Evolutionary conservation across 352 stramenopile species (phyloP), one percentile per base, ranked within the genome.

Genomic region (Pythium rishiriense): DNA sequence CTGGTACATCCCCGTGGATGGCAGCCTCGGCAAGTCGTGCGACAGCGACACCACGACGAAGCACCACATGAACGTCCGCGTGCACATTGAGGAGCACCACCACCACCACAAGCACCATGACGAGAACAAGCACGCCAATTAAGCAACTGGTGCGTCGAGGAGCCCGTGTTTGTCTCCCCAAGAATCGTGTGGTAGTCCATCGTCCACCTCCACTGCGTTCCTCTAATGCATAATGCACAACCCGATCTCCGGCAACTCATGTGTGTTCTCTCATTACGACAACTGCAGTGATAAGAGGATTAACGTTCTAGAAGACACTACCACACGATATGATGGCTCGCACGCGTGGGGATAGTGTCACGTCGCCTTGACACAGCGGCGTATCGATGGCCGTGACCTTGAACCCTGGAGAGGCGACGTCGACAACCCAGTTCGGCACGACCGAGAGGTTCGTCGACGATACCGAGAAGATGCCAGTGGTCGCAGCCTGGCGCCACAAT

Each of bases 1-100:
- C 68, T 93, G 79, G 78, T 89, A 86, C 73, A 87, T 91, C 29
- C 82, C 73, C 19, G 58, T 72, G 31, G 69, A 80, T 31, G 73
- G 73, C 25, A 65, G 52, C 24, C 49, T 66, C 25, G 72, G 72
- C 53, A 61, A 76, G 53, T 64, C 35, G 48, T 79, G 72, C 49
- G 66, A 68, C 39, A 25, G 39, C 0, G 31, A 68, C n/a, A 17
- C 24, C 7, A 57, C 50, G 7, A 47, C 61, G 17, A 56, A 56
- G 60, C 52, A 56, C 24, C 45, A 69, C 46, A 21, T 58, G 37
- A 48, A 39, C 35, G 29, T 60, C 8, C 53, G 42, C 41, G 54
- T 62, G 28, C 54, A 50, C n/a, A 33, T 62, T n/a, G 39, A 62
- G 11, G 35, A 37, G 10, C 48, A 57, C 35, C 28, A 57, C 61